phyloP scores from a whole-genome alignment of 257 asterid genomes.

The Fraxinus quadrangulata region DNA sequence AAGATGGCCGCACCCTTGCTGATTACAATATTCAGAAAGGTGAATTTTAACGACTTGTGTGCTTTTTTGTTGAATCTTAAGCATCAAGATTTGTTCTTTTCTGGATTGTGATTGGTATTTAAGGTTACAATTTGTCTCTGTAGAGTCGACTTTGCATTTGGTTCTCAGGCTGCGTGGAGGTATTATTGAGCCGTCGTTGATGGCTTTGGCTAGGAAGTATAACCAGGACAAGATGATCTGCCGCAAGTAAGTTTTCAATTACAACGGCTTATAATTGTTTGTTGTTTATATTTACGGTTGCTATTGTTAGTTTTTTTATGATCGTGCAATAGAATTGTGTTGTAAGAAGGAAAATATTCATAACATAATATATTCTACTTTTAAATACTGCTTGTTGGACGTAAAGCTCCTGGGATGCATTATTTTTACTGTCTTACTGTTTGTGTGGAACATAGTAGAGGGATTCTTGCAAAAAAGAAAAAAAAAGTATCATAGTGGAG shows the following conservation, averaged over 20 bases:
- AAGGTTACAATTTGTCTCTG: not conserved
- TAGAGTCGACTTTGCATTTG: conserved; percentile 69
- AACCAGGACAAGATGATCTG: conserved; percentile 69
- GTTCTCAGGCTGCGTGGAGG: conserved; percentile 80
- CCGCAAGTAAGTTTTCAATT: conserved; percentile 54
- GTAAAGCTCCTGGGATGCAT: not conserved
- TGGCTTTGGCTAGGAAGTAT: conserved; percentile 69
- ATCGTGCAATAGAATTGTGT: not conserved
- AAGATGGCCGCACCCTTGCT: conserved; percentile 47
- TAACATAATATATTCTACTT: not conserved
- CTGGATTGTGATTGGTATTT: not conserved
- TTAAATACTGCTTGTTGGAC: not conserved
- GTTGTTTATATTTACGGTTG: not conserved
- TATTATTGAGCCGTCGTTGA: conserved; percentile 65
- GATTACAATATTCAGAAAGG: conserved; percentile 50
- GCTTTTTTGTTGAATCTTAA: not conserved
- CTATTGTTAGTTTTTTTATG: not conserved
- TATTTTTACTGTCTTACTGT: not conserved
- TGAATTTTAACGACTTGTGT: not conserved
- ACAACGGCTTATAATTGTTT: not conserved
- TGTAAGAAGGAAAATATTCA: not conserved
- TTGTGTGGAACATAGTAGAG: not conserved
- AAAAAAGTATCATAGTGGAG: too few relatives aligned
- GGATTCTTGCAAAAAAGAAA: too few relatives aligned
- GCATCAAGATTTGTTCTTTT: not conserved